These are phyloP conservation scores for Eimeria maxima DNA, from an alignment of 169 alveolate genomes.

Conservation along the genomic window DNA sequence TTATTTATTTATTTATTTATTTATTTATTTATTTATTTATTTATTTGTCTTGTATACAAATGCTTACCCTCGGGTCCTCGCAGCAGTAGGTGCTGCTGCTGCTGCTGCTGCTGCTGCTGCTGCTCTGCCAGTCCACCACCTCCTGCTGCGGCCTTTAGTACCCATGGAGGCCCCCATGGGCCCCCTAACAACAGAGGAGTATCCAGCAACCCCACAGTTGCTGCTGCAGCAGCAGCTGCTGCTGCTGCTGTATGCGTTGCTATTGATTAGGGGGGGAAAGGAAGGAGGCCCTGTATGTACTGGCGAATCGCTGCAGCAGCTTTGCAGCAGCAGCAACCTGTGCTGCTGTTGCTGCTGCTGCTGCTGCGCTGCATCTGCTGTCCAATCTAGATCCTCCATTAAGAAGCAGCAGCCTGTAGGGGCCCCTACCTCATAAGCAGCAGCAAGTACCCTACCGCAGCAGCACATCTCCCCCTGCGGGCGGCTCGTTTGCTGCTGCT, in stretches of 20 bases:
- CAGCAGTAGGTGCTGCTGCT: too few species aligned
- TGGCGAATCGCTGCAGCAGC: conserved; percentile 44
- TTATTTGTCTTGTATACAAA: too few species aligned
- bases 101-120: background rate
- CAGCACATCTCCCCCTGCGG: conserved; percentile 10
- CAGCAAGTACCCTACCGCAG: conserved; percentile 55
- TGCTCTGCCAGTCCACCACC: background rate
- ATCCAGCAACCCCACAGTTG: background rate
- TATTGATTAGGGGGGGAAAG: background rate
- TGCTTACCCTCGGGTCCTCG: background rate
- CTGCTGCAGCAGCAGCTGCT: background rate
- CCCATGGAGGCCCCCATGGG: background rate
- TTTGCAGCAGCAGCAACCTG: conserved; percentile 52
- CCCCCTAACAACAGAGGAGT: background rate
- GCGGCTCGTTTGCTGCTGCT: conserved; percentile 1
- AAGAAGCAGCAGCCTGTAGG: conserved; percentile 3
- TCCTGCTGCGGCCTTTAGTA: background rate
- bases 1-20: too few species aligned
- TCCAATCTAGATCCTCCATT: conserved; percentile 14
- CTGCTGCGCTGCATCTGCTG: conserved; percentile 1
- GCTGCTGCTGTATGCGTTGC: background rate
- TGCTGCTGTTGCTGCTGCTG: conserved; percentile 39
- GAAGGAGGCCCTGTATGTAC: background rate
- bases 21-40: too few species aligned
- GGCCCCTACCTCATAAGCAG: conserved; percentile 1